These are phyloP conservation scores for Encephalitozoon romaleae DNA, from an alignment of 371 early-diverging fungal species.

Conservation along the genomic window DNA sequence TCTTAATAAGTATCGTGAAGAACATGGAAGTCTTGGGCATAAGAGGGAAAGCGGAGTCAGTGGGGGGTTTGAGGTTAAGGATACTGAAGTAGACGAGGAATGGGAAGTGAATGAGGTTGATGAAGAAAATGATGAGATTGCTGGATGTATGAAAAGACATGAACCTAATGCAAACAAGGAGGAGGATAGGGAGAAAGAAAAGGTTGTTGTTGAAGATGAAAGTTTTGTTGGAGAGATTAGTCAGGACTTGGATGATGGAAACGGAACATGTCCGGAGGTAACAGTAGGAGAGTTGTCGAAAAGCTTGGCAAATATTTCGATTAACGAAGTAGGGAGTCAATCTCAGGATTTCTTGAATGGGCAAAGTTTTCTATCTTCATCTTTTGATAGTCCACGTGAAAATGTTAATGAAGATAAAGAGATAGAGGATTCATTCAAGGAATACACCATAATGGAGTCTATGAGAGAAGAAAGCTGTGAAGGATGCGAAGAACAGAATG, in stretches of 20 bases:
- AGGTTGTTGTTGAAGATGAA: not conserved
- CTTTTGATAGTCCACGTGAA: not conserved
- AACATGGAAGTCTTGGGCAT: conserved; percentile 6
- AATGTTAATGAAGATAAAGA: not conserved
- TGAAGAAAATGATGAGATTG: not conserved
- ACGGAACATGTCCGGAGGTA: not conserved
- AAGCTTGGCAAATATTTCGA: conserved; percentile 1
- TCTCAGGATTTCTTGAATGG: not conserved
- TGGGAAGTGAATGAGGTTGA: not conserved
- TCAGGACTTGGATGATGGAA: not conserved
- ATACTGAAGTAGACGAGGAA: not conserved
- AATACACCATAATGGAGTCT: conserved; percentile 5
- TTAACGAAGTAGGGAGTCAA: not conserved
- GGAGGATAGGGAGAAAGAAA: not conserved
- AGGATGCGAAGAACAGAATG: not conserved
- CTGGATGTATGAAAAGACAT: not conserved
- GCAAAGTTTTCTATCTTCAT: not conserved
- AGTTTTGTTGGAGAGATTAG: not conserved
- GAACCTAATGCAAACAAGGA: not conserved
- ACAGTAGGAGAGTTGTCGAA: not conserved
- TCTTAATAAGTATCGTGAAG: conserved; percentile 26
- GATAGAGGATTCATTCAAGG: not conserved
- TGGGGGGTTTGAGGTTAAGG: not conserved
- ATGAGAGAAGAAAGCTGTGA: not conserved
- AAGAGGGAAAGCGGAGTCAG: not conserved